A percentile compares a stretch with the other conserved stretches of the same genome.
These are phyloP conservation scores for Hortaea sp. DNA, from an alignment of 2,329 filamentous ascomycete species.

Conservation along the genomic window DNA sequence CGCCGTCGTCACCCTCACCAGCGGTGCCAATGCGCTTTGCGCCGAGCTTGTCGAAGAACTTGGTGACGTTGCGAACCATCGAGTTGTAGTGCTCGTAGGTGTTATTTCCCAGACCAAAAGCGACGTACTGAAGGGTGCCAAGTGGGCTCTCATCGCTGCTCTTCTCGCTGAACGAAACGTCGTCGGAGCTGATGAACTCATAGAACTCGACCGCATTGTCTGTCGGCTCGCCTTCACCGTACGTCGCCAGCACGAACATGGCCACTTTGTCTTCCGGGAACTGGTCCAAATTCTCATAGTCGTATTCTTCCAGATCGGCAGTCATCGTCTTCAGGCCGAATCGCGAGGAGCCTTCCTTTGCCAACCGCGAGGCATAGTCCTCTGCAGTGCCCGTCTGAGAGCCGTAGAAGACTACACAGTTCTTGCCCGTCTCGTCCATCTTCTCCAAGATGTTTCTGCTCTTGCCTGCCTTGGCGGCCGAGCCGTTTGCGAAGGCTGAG, in stretches of 20 bases:
- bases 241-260: constrained; percentile 93
- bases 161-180: constrained; percentile 68
- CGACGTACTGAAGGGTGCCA: constrained; percentile 77
- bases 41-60: constrained; percentile 69
- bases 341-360: constrained; percentile 93
- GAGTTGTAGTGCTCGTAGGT: constrained; percentile 99
- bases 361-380: constrained; percentile 90
- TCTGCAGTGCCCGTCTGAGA: constrained; percentile 97
- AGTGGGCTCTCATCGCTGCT: constrained; percentile 59
- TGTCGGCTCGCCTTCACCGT: constrained; percentile 95
- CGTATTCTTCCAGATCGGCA: constrained; percentile 94
- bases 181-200: constrained; percentile 82
- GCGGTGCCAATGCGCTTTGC: constrained; percentile 75
- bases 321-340: constrained; percentile 98
- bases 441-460: constrained; percentile 90
- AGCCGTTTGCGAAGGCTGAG: constrained; percentile 57
- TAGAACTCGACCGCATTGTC: constrained; percentile 99
- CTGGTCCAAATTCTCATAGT: constrained; percentile 85
- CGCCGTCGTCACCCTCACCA: constrained; percentile 93
- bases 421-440: constrained; percentile 90
- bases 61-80: constrained; percentile 89
- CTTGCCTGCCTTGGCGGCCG: constrained; percentile 64
- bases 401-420: constrained; percentile 96
- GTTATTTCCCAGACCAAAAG: constrained; percentile 96
- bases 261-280: constrained; percentile 84